Evolutionary conservation across 805 yeast genomes (phyloP).

Genomic region (Cyberlindnera petersonii): DNA sequence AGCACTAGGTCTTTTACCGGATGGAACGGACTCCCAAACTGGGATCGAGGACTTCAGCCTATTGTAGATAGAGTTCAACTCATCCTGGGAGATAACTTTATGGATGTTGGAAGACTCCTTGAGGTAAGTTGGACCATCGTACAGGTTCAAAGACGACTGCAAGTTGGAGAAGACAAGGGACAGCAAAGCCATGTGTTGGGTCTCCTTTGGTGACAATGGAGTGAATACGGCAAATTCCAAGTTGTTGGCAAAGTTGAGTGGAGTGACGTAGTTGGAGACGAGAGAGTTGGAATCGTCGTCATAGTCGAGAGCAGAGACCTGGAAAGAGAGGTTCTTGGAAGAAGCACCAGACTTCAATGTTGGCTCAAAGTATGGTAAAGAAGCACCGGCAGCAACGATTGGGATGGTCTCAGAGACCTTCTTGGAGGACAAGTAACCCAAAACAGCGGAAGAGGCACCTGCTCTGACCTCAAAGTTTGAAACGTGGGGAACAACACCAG

Average conservation of each 20-base stretch:
- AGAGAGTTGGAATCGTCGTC: constrained; percentile 49
- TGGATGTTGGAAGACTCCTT: constrained; percentile 40
- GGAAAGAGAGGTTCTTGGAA: constrained; percentile 58
- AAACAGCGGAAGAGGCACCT: constrained; percentile 77
- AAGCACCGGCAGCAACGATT: constrained; percentile 62
- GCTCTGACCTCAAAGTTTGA: constrained; percentile 65
- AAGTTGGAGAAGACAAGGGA: constrained; percentile 57
- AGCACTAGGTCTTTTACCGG: constrained; percentile 37
- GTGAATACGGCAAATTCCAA: constrained; percentile 66
- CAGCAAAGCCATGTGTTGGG: constrained; percentile 63
- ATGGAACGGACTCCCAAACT: constrained; percentile 25
- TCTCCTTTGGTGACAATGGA: constrained; percentile 59
- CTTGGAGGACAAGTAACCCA: constrained; percentile 54
- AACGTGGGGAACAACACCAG: constrained; percentile 57
- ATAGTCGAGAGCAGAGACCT: constrained; percentile 74
- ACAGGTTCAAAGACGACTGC: constrained; percentile 60
- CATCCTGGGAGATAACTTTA: constrained; percentile 39
- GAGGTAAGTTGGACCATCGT: constrained; percentile 71
- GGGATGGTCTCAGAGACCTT: constrained; percentile 32
- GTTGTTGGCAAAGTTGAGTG: constrained; percentile 57
- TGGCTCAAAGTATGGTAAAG: constrained; percentile 66
- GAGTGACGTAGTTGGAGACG: constrained; percentile 59
- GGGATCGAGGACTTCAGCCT: constrained; percentile 33
- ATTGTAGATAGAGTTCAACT: constrained; percentile 36
- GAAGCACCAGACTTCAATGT: constrained; percentile 36